A percentile compares a stretch with the other conserved stretches of the same genome.
These are phyloP conservation scores for Aspergillus aculeatinus DNA, from an alignment of 2,329 filamentous ascomycete genomes.

Conservation along the genomic window DNA sequence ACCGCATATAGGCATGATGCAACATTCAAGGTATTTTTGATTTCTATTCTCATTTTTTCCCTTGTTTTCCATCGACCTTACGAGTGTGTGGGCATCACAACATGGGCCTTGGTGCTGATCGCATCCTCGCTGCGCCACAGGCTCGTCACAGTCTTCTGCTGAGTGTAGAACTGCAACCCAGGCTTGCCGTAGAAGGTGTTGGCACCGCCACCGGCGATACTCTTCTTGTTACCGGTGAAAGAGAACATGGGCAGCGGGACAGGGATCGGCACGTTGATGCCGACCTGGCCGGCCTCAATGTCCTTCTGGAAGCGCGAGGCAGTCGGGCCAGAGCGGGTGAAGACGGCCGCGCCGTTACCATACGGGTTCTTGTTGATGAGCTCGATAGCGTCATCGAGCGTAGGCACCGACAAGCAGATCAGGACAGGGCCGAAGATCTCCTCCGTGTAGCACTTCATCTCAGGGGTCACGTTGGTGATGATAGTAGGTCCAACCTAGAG, in stretches of 20 bases:
- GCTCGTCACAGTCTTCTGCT: conserved; percentile 95
- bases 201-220: conserved; percentile 83
- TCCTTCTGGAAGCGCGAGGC: conserved; percentile 64
- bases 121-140: conserved; percentile 87
- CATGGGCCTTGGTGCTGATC: conserved; percentile 77
- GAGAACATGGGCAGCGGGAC: conserved; percentile 63
- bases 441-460: conserved; percentile 66
- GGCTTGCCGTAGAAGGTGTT: conserved; percentile 95
- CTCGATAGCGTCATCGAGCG: conserved; percentile 61
- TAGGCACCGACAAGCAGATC: conserved; percentile 60
- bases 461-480: conserved; percentile 63
- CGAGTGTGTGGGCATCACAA: conserved; percentile 79
- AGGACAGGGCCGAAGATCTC: conserved; percentile 69
- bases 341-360: conserved; percentile 66
- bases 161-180: conserved; percentile 91
- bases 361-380: conserved; percentile 67
- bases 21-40: background rate
- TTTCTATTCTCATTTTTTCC: background rate
- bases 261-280: conserved; percentile 67
- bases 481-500: conserved; percentile 61
- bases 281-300: conserved; percentile 65
- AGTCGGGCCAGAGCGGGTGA: conserved; percentile 62
- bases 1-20: background rate
- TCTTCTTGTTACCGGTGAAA: conserved; percentile 78
- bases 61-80: conserved; percentile 12